Conservation (phyloP, 1,284 basidiomycete genomes). For the Cryptococcus sp. region DNA sequence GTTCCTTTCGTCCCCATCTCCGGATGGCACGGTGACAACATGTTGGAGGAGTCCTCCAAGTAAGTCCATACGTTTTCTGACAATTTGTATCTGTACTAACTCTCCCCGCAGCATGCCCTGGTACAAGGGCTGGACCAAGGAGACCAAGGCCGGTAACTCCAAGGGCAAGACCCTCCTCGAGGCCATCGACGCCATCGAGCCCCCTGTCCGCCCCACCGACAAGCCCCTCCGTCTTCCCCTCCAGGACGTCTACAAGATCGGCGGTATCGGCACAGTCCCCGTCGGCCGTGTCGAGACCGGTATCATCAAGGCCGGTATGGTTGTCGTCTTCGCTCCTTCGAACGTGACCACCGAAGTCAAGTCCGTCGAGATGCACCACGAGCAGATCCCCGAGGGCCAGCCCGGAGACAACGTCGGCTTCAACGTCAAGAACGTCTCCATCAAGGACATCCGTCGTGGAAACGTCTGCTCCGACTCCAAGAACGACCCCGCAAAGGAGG, state of each 20-base stretch:
- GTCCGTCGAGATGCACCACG: constrained; percentile 99
- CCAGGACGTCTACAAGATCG: constrained; percentile 99
- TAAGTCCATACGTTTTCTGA: constrained; percentile 51
- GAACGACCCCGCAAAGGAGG: constrained; percentile 99
- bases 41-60: constrained; percentile 97
- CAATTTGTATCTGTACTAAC: too few species aligned
- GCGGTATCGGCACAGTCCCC: constrained; percentile 99
- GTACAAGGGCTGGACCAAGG: constrained; percentile 99
- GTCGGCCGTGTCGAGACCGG: constrained; percentile 99
- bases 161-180: constrained; percentile 99
- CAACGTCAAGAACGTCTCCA: constrained; percentile 84
- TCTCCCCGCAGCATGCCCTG: constrained; percentile 85
- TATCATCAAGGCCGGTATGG: constrained; percentile 99
- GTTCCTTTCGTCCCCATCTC: constrained; percentile 99
- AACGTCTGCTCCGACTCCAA: constrained; percentile 99
- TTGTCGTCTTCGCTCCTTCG: constrained; percentile 93
- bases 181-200: constrained; percentile 99
- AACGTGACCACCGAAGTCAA: constrained; percentile 99
- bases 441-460: constrained; percentile 99
- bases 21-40: constrained; percentile 99
- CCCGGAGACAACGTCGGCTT: constrained; percentile 93
- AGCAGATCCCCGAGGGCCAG: constrained; percentile 90
- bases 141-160: constrained; percentile 86
- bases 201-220: constrained; percentile 93
- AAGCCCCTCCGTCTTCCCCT: constrained; percentile 99